phyloP scores from a whole-genome alignment of 305 asterid species.

The Euphrasia arctica region DNA sequence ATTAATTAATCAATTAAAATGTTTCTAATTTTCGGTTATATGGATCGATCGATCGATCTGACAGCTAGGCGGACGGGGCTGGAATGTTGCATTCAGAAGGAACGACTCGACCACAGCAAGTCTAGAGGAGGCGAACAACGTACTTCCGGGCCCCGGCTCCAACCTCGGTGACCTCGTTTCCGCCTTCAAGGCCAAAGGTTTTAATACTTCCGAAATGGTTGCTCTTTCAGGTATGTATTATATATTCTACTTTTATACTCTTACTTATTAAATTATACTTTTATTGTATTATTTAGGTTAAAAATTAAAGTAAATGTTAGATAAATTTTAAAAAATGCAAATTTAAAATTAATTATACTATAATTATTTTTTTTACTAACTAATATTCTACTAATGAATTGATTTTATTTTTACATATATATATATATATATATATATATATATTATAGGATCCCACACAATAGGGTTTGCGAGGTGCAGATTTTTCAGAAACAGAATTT shows the following conservation, averaged over 20 bases:
- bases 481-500: slow-evolving; percentile 46
- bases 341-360: too few relatives aligned
- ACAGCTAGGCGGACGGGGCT: slow-evolving; percentile 43
- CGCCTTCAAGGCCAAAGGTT: slow-evolving; percentile 57
- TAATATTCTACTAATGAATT: neutral
- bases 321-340: too few relatives aligned
- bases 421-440: neutral
- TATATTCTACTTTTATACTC: too few relatives aligned
- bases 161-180: slow-evolving; percentile 44
- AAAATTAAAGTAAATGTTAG: too few relatives aligned
- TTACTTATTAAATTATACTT: too few relatives aligned
- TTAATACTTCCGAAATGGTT: slow-evolving; percentile 53
- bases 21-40: neutral
- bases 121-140: slow-evolving; percentile 39
- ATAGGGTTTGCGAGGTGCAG: slow-evolving; percentile 64
- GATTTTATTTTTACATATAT: too few relatives aligned
- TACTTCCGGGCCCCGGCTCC: slow-evolving; percentile 45
- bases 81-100: slow-evolving; percentile 59
- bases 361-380: too few relatives aligned
- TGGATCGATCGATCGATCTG: neutral
- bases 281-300: too few relatives aligned
- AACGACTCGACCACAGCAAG: slow-evolving; percentile 66
- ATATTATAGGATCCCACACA: slow-evolving; percentile 31
- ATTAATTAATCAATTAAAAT: neutral
- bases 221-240: slow-evolving; percentile 59